Evolutionary conservation across 352 stramenopile genomes (phyloP).

Genomic region (Globisporangium camurandrum): DNA sequence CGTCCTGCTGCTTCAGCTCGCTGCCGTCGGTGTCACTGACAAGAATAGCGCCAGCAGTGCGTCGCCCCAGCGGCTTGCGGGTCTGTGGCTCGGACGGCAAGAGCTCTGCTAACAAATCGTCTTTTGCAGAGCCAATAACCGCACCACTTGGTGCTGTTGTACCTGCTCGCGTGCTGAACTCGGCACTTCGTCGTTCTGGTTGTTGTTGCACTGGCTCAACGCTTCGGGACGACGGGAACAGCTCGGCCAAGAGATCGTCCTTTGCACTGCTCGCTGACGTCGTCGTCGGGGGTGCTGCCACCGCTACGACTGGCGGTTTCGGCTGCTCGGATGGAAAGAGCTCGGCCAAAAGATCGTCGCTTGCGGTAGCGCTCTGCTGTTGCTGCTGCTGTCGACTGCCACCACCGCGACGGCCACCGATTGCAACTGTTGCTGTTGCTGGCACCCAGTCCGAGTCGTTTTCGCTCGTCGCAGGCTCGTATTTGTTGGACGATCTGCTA

Average conservation of each 20-base stretch:
- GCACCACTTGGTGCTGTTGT: background rate
- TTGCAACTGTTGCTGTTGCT: background rate
- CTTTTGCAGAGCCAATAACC: background rate
- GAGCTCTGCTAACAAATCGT: conserved; percentile 9
- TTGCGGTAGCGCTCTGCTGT: conserved; percentile 12
- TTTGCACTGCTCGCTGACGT: conserved; percentile 1
- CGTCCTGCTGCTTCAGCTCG: conserved; percentile 1
- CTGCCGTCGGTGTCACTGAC: no score
- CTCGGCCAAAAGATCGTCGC: conserved; percentile 33
- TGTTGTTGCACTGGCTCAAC: background rate
- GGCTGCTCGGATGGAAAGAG: conserved; percentile 19
- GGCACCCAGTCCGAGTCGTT: no score
- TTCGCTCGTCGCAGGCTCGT: no score
- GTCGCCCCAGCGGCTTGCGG: background rate
- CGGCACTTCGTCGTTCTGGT: background rate
- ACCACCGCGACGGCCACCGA: background rate
- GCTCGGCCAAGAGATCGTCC: conserved; percentile 9
- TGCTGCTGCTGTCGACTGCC: background rate
- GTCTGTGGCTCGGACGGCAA: conserved; percentile 5
- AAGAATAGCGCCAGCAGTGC: background rate
- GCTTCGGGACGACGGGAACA: background rate
- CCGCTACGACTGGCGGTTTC: background rate
- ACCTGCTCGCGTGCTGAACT: no score
- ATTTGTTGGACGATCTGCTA: background rate
- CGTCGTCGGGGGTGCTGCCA: background rate